These are phyloP conservation scores for Backusella tarrabulga DNA, from an alignment of 192 early-diverging fungal species.

Conservation along the genomic window DNA sequence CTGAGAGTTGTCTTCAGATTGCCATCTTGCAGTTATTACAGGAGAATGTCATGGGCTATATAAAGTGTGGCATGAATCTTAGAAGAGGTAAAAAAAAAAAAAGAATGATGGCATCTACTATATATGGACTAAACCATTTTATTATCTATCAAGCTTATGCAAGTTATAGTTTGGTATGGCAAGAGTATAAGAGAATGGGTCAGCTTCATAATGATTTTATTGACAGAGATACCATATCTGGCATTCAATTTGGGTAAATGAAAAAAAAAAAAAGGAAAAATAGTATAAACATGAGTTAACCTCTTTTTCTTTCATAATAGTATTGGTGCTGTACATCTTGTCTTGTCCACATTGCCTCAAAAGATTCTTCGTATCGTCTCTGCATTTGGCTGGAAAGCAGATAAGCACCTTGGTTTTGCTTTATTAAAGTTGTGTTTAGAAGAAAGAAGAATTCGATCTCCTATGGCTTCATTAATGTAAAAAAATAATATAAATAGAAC, in stretches of 20 bases:
- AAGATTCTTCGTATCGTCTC: slow-evolving; percentile 52
- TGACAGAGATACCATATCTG: slow-evolving; percentile 37
- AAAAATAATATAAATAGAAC: background rate
- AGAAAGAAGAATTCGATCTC: slow-evolving; percentile 48
- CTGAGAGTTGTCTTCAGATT: slow-evolving; percentile 47
- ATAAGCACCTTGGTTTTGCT: slow-evolving; percentile 51
- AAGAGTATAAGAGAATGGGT: slow-evolving; percentile 42
- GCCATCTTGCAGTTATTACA: slow-evolving; percentile 44
- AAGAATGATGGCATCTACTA: background rate
- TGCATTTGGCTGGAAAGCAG: slow-evolving; percentile 51
- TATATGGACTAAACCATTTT: background rate
- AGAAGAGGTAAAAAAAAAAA: slow-evolving; percentile 43
- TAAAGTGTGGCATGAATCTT: slow-evolving; percentile 53
- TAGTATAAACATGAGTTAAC: background rate
- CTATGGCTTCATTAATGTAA: slow-evolving; percentile 51
- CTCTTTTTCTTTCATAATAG: slow-evolving; percentile 1
- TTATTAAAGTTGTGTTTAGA: slow-evolving; percentile 45
- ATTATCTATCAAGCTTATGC: slow-evolving; percentile 20
- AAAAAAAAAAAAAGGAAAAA: background rate
- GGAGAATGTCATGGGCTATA: slow-evolving; percentile 50
- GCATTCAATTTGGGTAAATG: slow-evolving; percentile 39
- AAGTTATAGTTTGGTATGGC: slow-evolving; percentile 40
- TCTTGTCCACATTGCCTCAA: slow-evolving; percentile 45
- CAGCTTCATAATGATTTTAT: slow-evolving; percentile 33
- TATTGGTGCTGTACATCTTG: slow-evolving; percentile 39